A percentile compares a stretch with the other conserved stretches of the same genome.
Conservation (phyloP, 176 grass and related monocot genomes). For the Cenchrus americanus region DNA sequence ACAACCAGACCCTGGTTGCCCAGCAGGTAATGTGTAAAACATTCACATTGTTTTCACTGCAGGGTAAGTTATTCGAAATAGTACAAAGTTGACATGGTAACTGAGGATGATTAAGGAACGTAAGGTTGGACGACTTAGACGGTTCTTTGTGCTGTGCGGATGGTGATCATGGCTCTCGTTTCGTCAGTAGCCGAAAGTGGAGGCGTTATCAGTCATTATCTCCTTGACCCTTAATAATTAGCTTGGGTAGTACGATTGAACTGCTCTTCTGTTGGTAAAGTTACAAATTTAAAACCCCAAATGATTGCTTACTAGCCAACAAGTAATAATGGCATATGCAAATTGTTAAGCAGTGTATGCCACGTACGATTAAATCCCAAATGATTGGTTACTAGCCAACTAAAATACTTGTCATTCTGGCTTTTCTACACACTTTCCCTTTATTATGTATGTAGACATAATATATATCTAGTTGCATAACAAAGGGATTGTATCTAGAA, state of each 20-base stretch:
- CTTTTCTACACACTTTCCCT: no score
- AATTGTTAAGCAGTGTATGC: no score
- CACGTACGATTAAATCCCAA: no score
- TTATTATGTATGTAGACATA: no score
- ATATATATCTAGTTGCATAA: no score
- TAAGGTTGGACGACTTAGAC: neutral
- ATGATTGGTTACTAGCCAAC: no score
- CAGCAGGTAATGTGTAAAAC: conserved; percentile 42
- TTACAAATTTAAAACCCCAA: neutral
- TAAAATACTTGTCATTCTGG: no score
- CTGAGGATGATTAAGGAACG: neutral
- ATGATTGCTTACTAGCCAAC: neutral
- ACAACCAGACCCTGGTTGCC: conserved; percentile 74
- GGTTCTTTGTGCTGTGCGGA: neutral
- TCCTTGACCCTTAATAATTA: neutral
- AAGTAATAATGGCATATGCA: neutral
- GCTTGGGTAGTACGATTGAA: conserved; percentile 5
- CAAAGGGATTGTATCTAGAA: no score
- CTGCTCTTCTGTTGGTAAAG: neutral
- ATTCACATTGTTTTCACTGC: no score
- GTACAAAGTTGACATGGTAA: neutral
- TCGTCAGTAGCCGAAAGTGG: conserved; percentile 47
- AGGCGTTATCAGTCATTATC: neutral
- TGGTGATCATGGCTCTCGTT: neutral
- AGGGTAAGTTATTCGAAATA: no score